Evolutionary conservation across 805 yeast genomes (phyloP).

Genomic region (Lipomyces lipofer): DNA sequence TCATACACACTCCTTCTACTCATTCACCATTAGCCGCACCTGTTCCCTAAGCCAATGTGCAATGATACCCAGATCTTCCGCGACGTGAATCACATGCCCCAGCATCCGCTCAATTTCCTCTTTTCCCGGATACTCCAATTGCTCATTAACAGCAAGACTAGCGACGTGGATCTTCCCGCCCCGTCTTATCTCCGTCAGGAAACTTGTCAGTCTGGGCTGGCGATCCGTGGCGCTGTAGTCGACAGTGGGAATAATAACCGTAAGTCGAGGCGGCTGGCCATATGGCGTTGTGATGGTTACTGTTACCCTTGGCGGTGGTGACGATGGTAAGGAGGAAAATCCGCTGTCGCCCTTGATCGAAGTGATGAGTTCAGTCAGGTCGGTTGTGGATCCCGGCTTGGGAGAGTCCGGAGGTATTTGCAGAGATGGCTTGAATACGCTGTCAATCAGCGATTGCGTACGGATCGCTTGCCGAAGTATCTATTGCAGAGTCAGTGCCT

Average conservation of each 20-base stretch:
- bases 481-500: no score
- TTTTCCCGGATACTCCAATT: neutral
- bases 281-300: constrained; percentile 11
- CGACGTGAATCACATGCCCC: constrained; percentile 7
- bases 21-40: constrained; percentile 9
- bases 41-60: constrained; percentile 21
- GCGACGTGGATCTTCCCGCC: constrained; percentile 7
- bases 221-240: neutral
- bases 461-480: constrained; percentile 25
- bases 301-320: constrained; percentile 8
- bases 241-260: constrained; percentile 17
- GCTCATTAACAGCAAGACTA: constrained; percentile 11
- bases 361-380: no score
- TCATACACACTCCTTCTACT: no score
- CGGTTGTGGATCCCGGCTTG: no score
- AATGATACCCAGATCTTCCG: constrained; percentile 24
- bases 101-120: constrained; percentile 3
- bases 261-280: constrained; percentile 17
- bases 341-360: no score
- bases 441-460: constrained; percentile 9
- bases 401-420: neutral
- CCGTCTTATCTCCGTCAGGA: constrained; percentile 10
- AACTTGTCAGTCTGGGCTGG: constrained; percentile 11
- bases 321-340: neutral
- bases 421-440: constrained; percentile 7